Evolutionary conservation across 257 asterid genomes (phyloP), one percentile per base, ranked within the genome.

Genomic region (Rehmannia glutinosa): DNA sequence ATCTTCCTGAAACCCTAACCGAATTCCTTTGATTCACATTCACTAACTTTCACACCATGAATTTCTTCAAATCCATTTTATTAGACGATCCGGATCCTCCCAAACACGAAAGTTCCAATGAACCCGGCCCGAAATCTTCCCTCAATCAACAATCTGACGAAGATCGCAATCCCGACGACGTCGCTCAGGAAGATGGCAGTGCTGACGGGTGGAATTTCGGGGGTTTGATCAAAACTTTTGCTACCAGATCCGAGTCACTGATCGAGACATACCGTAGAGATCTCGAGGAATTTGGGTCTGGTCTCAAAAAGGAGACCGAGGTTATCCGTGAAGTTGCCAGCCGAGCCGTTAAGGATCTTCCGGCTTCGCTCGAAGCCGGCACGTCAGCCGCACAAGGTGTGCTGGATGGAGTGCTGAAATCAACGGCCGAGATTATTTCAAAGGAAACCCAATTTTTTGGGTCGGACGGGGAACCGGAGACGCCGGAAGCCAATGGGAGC

Each of bases 321-420:
- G 55, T 84, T 11, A 56, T 92, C 80, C 89, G 96, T 6, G 98
- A 89, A 57, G 83, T 75, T 0, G 96, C 98, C 2, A 80, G 77
- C 81, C 92, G 91, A n/a, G 97, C 97, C 35, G 97, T 87, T 74
- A 87, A 86, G 82, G 97, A 89, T 42, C 88, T 92, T 42, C 98
- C 98, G 17, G 84, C 96, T n/a, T 85, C 97, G 59, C 66, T 91
- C 67, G 97, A 91, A 76, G 92, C 86, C 7, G 78, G 90, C 4
- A 80, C 87, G 10, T 79, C 90, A 9, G 86, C 81, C 13, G 90
- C 95, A 8, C 91, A 87, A 88, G 78, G 1, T 32, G 7, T 8
- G 38, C 4, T 32, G 38, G 38, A 32, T 25, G 95, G 87, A 3
- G 87, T 85, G 32, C 64, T 87, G 73, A 89, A 87, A 69, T 86